Base-by-base conservation (phyloP, 129 eudicot species). In the Artemisia tridentata region DNA sequence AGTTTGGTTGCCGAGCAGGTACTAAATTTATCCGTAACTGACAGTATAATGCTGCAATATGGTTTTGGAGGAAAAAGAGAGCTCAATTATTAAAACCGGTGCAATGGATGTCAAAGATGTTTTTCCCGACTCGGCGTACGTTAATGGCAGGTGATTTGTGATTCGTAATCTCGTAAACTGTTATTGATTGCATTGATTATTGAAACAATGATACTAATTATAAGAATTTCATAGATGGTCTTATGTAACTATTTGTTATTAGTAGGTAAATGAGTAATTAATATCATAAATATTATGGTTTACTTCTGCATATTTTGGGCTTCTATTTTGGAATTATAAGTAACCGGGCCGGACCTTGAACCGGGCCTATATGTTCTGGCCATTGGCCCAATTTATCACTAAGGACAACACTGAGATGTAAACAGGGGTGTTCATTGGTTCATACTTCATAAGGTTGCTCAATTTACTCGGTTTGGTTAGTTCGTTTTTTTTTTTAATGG, bases 1-100 rank as follows among this genome's bases (percentile, higher is more conserved):
- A 93, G 91, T 93, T 87, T 45, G 99, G 86, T 63, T 93, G 99
- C 97, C 92, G 84, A 83, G 97, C 99, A 19, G 96, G 97, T 67
- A 93, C 99, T 0, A 68, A 72, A 73, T 83, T 73, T 76, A 93
- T 93, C 20, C 85, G 99, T 25, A 90, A 93, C 62, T 92, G 90
- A 63, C 90, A 93, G 20, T 90, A 93, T 59, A 86, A 86, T 31
- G 89, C 90, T 71, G 96, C 99, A 2, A 93, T 90, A 61, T 89
- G 99, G 97, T 93, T 89, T 76, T 93, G 97, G 99, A 79, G 84
- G 84, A 90, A 88, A 80, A 90, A 84, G 72, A 88, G 88, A 61
- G 92, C 86, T 1, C 84, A 87, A 61, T 68, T 90, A 16, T 20
- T 84, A 56, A 73, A 77, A 68, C 97, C 96, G 23, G 67, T 93